phyloP scores from a whole-genome alignment of 352 stramenopile genomes.

The Achlya hypogyna region DNA sequence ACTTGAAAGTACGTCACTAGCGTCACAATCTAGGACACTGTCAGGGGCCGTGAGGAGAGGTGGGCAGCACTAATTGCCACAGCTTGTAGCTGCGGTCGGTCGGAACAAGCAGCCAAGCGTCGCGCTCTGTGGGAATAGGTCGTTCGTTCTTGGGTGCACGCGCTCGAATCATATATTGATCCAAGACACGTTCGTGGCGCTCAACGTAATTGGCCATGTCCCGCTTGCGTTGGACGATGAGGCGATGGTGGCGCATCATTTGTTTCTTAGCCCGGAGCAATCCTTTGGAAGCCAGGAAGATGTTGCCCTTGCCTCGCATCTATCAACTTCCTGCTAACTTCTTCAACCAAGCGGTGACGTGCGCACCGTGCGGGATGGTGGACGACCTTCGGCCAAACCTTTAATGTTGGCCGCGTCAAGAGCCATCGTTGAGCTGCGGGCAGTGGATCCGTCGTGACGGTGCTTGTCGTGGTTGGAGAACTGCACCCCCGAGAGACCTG shows the following conservation, averaged over 20 bases:
- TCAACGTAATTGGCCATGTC: constrained; percentile 27
- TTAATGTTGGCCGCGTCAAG: too few relatives aligned
- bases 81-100: constrained; percentile 37
- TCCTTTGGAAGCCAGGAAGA: background rate
- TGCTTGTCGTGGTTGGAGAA: too few relatives aligned
- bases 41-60: too few relatives aligned
- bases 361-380: background rate
- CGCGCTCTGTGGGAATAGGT: background rate
- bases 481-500: too few relatives aligned
- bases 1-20: constrained; percentile 73
- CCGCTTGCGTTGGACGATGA: background rate
- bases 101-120: background rate
- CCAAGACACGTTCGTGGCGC: constrained; percentile 63
- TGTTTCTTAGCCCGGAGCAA: background rate
- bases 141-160: background rate
- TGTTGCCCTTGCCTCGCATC: background rate
- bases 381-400: too few relatives aligned
- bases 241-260: background rate
- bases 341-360: background rate
- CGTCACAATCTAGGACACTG: constrained; percentile 29
- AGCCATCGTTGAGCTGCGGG: too few relatives aligned
- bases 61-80: constrained; percentile 65
- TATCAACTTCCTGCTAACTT: too few relatives aligned
- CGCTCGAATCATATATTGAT: constrained; percentile 65
- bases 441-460: too few relatives aligned